A percentile compares a stretch with the other conserved stretches of the same genome.
These are phyloP conservation scores for Mimosa pudica DNA, from an alignment of 306 rosid species.

Conservation along the genomic window DNA sequence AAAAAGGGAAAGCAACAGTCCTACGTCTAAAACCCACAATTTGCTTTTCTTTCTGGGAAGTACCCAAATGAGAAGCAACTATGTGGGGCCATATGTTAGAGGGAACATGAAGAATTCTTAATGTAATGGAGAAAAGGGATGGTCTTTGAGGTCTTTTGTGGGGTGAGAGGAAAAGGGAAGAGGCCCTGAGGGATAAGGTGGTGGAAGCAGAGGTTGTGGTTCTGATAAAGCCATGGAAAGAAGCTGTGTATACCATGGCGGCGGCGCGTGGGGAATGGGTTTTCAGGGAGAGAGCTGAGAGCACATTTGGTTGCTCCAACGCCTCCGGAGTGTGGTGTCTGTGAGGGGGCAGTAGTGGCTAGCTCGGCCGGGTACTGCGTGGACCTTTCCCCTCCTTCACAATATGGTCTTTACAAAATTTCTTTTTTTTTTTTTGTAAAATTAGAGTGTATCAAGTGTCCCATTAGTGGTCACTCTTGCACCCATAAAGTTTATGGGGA, in stretches of 20 bases:
- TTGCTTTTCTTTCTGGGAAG: conserved; percentile 35
- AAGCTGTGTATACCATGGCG: conserved; percentile 52
- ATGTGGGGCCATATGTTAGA: conserved; percentile 32
- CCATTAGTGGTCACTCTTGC: too few relatives aligned
- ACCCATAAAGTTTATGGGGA: too few relatives aligned
- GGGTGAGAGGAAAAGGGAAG: conserved; percentile 18
- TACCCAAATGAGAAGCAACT: conserved; percentile 30
- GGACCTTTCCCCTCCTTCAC: not conserved
- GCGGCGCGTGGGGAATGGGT: not conserved
- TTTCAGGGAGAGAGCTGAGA: conserved; percentile 35
- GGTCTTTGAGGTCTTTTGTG: conserved; percentile 16
- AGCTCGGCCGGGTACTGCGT: not conserved
- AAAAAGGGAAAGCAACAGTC: conserved; percentile 43
- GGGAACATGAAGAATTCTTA: conserved; percentile 26
- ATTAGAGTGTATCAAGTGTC: too few relatives aligned
- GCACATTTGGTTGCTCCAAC: conserved; percentile 22
- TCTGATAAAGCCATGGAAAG: conserved; percentile 50
- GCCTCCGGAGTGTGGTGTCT: not conserved
- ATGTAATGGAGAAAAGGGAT: conserved; percentile 29
- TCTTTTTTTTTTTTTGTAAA: too few relatives aligned
- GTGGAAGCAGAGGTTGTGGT: conserved; percentile 32
- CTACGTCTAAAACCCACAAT: conserved; percentile 35
- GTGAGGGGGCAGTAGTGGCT: conserved; percentile 13
- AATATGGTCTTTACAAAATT: too few relatives aligned
- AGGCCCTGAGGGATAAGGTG: conserved; percentile 42